phyloP scores from a whole-genome alignment of 1,139 yeast genomes.

The Blastobotrys buckinghamii region DNA sequence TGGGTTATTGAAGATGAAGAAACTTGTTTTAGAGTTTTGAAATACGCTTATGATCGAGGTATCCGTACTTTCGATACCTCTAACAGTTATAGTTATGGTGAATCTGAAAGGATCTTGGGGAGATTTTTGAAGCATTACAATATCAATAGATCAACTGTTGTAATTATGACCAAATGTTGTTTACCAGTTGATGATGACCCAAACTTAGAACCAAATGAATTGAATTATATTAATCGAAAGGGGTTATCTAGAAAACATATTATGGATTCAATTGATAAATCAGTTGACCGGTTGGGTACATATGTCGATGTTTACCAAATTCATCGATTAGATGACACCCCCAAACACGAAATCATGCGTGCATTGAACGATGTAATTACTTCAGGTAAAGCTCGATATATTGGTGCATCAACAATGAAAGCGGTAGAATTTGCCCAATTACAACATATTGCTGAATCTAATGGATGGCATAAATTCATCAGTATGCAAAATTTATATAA shows the following conservation, averaged over 20 bases:
- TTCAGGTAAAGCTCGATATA: conserved; percentile 45
- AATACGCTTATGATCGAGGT: conserved; percentile 44
- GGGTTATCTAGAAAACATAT: conserved; percentile 47
- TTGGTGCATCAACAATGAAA: conserved; percentile 57
- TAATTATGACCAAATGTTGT: conserved; percentile 23
- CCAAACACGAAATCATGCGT: conserved; percentile 49
- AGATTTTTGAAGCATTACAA: conserved; percentile 36
- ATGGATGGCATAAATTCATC: conserved; percentile 50
- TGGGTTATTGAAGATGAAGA: too few species aligned
- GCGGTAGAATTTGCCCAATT: conserved; percentile 40
- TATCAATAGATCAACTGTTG: conserved; percentile 39
- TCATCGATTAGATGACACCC: conserved; percentile 51
- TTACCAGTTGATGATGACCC: conserved; percentile 30
- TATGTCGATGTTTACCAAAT: conserved; percentile 74
- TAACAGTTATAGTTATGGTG: conserved; percentile 41
- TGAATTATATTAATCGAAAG: conserved; percentile 33
- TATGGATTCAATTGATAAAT: conserved; percentile 44
- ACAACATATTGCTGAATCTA: conserved; percentile 46
- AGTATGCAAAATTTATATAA: conserved; percentile 57
- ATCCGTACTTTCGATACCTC: conserved; percentile 49
- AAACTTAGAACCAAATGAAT: conserved; percentile 33
- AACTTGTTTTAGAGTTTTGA: conserved; percentile 38
- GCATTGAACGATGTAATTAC: conserved; percentile 49
- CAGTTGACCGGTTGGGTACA: conserved; percentile 55
- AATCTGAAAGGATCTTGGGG: conserved; percentile 37